Evolutionary conservation across 2,329 filamentous ascomycete genomes (phyloP), one percentile per base, ranked within the genome.

Genomic region (Aspergillus novofumigatus): DNA sequence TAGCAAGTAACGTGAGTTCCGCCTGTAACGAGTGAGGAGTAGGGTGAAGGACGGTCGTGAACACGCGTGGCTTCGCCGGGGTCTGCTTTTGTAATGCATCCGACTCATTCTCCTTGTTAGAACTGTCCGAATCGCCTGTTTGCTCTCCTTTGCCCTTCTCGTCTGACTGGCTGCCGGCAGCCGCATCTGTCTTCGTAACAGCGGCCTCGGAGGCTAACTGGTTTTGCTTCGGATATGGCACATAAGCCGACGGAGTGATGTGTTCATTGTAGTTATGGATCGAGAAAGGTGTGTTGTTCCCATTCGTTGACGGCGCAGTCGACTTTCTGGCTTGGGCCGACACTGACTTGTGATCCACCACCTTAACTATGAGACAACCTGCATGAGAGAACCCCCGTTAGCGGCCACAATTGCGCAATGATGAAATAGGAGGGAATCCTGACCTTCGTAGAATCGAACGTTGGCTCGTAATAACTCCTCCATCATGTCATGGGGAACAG

Each of bases 231-330:
- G 88, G 91, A 69, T 88, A 96, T 0, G 91, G 87, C 0, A 85
- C 89, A 70, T 88, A 92, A 0, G 92, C 86, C 0, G 94, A 97
- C 0, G 93, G 94, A 0, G 92, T 97, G 50, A 97, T 82, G 67
- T 91, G 94, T 59, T 87, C 86, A 68, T 92, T 96, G 72, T 92
- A 90, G 72, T 96, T 96, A 73, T 99, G 92, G 48, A 99, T 88
- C 0, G 92, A 97, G 61, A 90, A 93, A 10, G 88, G 86, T 3
- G 82, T 77, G 42, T 83, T 83, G 54, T 87, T 87, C 62, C 81
- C 86, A 38, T 84, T 83, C 21, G 82, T 78, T 1, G 84, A 79
- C 26, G 78, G 78, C 52, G 77, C 80, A 51, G 78, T 82, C 56
- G 78, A 77, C 65, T 79, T 80, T 63, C 83, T 85, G 9, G 78